Conservation (phyloP, 2,329 filamentous ascomycete species). For the Rosellinia necatrix region DNA sequence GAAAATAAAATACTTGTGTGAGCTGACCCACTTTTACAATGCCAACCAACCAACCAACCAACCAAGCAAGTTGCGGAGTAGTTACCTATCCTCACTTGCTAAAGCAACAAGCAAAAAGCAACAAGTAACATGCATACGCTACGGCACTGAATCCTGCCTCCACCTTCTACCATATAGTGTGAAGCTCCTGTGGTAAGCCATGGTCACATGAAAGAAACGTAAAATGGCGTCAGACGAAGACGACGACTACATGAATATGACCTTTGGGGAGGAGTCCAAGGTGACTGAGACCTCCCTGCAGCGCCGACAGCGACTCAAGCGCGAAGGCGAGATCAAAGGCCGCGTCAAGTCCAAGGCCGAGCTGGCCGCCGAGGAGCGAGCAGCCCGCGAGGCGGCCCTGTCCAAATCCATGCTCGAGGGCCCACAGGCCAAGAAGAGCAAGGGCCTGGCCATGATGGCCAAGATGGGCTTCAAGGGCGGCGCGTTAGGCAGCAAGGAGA, state of each 20-base stretch:
- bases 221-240: constrained; percentile 60
- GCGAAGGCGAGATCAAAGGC: constrained; percentile 70
- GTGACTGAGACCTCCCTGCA: constrained; percentile 61
- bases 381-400: constrained; percentile 75
- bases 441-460: constrained; percentile 95
- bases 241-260: constrained; percentile 98
- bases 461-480: constrained; percentile 90
- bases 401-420: constrained; percentile 69
- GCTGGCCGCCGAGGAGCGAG: constrained; percentile 73
- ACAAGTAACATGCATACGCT: too few species aligned
- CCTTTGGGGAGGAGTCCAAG: constrained; percentile 68
- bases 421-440: constrained; percentile 66
- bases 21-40: constrained; percentile 15
- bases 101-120: too few species aligned
- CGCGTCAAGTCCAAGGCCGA: constrained; percentile 81
- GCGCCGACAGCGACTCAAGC: constrained; percentile 57
- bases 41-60: background rate
- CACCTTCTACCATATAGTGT: background rate
- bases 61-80: too few species aligned
- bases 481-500: constrained; percentile 68
- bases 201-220: background rate
- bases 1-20: too few species aligned
- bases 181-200: background rate
- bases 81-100: too few species aligned
- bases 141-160: too few species aligned